These are phyloP conservation scores for Botrytis deweyae DNA, from an alignment of 2,329 filamentous ascomycete species.

Conservation along the genomic window DNA sequence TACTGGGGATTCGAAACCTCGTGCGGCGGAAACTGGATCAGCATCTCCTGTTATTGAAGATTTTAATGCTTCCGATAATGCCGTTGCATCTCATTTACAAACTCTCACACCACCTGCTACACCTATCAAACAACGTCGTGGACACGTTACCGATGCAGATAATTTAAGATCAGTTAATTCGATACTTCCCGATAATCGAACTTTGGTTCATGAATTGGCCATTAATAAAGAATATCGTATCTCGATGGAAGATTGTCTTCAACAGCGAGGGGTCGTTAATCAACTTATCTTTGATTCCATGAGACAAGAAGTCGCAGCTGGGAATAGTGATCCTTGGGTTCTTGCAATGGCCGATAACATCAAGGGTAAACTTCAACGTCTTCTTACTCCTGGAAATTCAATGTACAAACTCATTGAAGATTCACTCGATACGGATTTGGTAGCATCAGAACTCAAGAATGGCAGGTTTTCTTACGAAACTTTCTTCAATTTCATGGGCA, in stretches of 20 bases:
- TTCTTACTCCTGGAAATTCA: conserved; percentile 68
- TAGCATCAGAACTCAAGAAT: conserved; percentile 65
- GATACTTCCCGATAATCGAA: conserved; percentile 67
- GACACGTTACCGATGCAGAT: conserved; percentile 32
- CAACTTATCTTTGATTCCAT: conserved; percentile 59
- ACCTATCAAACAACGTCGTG: conserved; percentile 39
- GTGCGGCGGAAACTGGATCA: conserved; percentile 48
- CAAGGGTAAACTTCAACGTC: conserved; percentile 67
- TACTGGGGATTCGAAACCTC: conserved; percentile 67
- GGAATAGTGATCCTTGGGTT: conserved; percentile 66
- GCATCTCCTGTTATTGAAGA: conserved; percentile 43
- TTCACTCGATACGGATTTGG: conserved; percentile 70
- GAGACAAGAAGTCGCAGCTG: conserved; percentile 59
- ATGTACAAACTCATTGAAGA: conserved; percentile 75
- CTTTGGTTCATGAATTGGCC: conserved; percentile 75
- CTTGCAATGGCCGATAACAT: conserved; percentile 70
- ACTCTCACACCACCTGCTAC: conserved; percentile 56
- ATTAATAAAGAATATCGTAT: conserved; percentile 78
- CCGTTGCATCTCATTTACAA: conserved; percentile 46
- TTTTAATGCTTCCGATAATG: conserved; percentile 44
- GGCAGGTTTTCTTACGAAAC: conserved; percentile 78
- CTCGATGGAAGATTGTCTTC: conserved; percentile 56
- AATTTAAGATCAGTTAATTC: conserved; percentile 43
- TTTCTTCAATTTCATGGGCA: conserved; percentile 75
- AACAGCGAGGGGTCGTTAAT: conserved; percentile 60